phyloP scores from a whole-genome alignment of 78 protist species.

The Cyanophora paradoxa region DNA sequence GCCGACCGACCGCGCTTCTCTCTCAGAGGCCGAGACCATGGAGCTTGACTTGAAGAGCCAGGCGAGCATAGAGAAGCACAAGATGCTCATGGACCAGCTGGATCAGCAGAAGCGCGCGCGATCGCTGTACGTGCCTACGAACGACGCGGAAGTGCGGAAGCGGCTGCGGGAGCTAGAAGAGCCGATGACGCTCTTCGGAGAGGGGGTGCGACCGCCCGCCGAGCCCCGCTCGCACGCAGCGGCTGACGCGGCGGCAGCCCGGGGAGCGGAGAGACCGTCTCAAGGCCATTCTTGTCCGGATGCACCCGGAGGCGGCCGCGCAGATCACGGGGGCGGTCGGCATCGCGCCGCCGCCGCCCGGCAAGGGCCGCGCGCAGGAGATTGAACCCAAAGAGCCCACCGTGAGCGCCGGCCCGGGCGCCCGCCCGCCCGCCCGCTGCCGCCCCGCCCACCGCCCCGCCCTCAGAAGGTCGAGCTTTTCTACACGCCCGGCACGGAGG shows the following conservation, averaged over 20 bases:
- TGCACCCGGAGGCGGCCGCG: not conserved
- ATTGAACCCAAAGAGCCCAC: no score
- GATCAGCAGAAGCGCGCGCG: conserved; percentile 18
- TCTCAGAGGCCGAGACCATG: no score
- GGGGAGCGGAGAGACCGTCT: not conserved
- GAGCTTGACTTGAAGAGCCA: no score
- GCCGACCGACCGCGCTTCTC: no score
- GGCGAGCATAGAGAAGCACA: not conserved
- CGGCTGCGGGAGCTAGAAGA: conserved; percentile 1
- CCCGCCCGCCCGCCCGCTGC: no score
- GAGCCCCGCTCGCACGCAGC: not conserved
- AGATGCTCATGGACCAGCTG: not conserved
- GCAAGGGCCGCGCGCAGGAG: not conserved
- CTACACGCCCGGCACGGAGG: conserved; percentile 21
- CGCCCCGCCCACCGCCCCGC: no score
- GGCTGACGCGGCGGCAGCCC: not conserved
- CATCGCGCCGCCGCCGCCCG: not conserved
- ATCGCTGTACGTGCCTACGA: conserved; percentile 17
- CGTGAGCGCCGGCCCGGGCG: no score
- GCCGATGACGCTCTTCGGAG: conserved; percentile 21
- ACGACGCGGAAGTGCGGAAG: conserved; percentile 9
- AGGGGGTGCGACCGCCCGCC: conserved; percentile 2
- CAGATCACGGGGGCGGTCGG: no score
- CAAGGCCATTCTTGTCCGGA: not conserved
- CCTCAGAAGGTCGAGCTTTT: not conserved